A percentile compares a stretch with the other conserved stretches of the same genome.
These are phyloP conservation scores for Phragmites australis DNA, from an alignment of 176 grass and related monocot species.

Conservation along the genomic window DNA sequence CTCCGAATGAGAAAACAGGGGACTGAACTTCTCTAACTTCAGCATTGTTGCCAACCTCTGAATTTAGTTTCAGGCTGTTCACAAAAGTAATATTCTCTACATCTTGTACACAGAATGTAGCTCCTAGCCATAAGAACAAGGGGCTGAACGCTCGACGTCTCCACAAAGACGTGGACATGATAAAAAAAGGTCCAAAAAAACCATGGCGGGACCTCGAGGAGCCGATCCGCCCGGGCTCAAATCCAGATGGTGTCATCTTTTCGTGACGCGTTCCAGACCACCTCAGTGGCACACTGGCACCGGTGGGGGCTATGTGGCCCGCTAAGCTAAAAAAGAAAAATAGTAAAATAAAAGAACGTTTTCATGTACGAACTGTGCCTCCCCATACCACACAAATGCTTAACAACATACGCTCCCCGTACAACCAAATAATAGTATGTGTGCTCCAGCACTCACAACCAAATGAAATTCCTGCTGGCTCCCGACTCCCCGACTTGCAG, in stretches of 20 bases:
- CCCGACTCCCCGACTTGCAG: neutral
- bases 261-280: too few relatives aligned
- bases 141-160: neutral
- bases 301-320: too few relatives aligned
- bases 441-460: neutral
- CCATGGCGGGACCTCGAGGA: too few relatives aligned
- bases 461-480: neutral
- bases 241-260: too few relatives aligned
- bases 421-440: neutral
- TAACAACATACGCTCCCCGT: neutral
- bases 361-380: constrained; percentile 10
- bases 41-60: constrained; percentile 8
- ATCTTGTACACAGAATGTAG: constrained; percentile 43
- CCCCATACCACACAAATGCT: neutral
- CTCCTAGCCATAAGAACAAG: constrained; percentile 21
- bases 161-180: neutral
- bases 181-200: neutral
- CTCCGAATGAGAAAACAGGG: neutral
- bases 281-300: too few relatives aligned
- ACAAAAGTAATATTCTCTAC: constrained; percentile 21
- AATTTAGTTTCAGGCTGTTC: constrained; percentile 24
- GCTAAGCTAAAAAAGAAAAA: too few relatives aligned
- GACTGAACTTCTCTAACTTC: neutral
- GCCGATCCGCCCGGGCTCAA: too few relatives aligned
- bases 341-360: too few relatives aligned